A percentile compares a stretch with the other conserved stretches of the same genome.
Evolutionary conservation across 2,329 filamentous ascomycete genomes (phyloP).

Genomic region (Colletotrichum melonis): DNA sequence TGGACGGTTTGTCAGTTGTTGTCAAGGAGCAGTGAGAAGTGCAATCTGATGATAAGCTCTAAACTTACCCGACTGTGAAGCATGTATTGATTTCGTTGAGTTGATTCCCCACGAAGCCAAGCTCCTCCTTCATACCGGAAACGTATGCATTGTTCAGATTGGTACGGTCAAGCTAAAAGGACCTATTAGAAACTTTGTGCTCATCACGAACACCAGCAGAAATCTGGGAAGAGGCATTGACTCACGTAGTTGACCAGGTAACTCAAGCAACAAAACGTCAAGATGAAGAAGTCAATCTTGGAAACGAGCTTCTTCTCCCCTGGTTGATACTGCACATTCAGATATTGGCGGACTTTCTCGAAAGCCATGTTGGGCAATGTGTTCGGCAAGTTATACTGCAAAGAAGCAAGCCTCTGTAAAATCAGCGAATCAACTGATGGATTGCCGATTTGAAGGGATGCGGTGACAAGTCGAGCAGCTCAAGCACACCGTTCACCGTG

Average conservation of each 20-base stretch:
- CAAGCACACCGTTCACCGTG: background rate
- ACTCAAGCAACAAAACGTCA: conserved; percentile 71
- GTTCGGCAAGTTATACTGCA: background rate
- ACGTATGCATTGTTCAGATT: conserved; percentile 51
- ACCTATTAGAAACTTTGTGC: background rate
- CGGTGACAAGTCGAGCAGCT: background rate
- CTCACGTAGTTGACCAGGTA: conserved; percentile 66
- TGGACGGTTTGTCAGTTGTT: background rate
- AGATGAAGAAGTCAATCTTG: conserved; percentile 73
- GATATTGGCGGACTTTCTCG: conserved; percentile 44
- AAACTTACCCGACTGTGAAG: conserved; percentile 55
- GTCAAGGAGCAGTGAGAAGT: fast-evolving
- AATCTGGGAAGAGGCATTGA: background rate
- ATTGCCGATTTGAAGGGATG: background rate
- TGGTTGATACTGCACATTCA: conserved; percentile 47
- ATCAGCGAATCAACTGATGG: background rate
- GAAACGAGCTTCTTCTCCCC: conserved; percentile 59
- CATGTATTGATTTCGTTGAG: conserved; percentile 65
- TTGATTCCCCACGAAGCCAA: conserved; percentile 46
- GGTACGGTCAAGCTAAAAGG: conserved; percentile 32
- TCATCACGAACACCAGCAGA: too few relatives aligned
- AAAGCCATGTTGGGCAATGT: conserved; percentile 7
- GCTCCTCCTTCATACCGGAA: conserved; percentile 52
- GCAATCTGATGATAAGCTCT: background rate
- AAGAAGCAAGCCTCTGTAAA: background rate